Evolutionary conservation across 164 flowering plant genomes (phyloP), one percentile per base, ranked within the genome.

Genomic region (Tetracentron sinense): DNA sequence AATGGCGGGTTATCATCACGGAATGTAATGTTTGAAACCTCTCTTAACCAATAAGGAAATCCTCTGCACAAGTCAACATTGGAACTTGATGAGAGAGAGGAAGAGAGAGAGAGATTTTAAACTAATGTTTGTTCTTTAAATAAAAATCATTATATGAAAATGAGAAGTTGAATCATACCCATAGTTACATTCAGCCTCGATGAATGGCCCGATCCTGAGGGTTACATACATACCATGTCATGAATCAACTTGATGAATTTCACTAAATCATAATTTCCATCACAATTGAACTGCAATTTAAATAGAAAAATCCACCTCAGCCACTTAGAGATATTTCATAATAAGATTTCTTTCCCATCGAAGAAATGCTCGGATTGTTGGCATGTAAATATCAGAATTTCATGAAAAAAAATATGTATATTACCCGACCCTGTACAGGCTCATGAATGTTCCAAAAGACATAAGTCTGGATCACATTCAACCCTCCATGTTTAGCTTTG

Each of bases 371-470:
- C n/a, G n/a, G n/a, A n/a, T n/a, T n/a, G n/a, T n/a, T n/a, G n/a
- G n/a, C n/a, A n/a, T n/a, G n/a, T n/a, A n/a, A n/a, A n/a, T n/a
- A n/a, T n/a, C n/a, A n/a, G n/a, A n/a, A n/a, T n/a, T n/a, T n/a
- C n/a, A 10, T 4, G 11, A 30, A 0, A 33, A 31, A 16, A 33
- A 29, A 28, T 54, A 15, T 23, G 4, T 19, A 23, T 20, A 33
- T 49, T 62, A 85, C 91, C 85, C 82, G 68, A 42, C 89, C 92
- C 42, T 78, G 60, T 16, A 62, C 71, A 0, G 87, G 86, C 72
- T 86, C 92, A 71, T 86, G 92, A 33, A 78, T 35, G 58, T 86
- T 86, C 89, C 92, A 86, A 51, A 84, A 86, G 12, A 86, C 92
- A 27, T 86, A 87, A n/a, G 89, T 87, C 71, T 85, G 82, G 65